A percentile compares a stretch with the other conserved stretches of the same genome.
These are phyloP conservation scores for Nitzschia sp. DNA, from an alignment of 108 stramenopile genomes.

Conservation along the genomic window DNA sequence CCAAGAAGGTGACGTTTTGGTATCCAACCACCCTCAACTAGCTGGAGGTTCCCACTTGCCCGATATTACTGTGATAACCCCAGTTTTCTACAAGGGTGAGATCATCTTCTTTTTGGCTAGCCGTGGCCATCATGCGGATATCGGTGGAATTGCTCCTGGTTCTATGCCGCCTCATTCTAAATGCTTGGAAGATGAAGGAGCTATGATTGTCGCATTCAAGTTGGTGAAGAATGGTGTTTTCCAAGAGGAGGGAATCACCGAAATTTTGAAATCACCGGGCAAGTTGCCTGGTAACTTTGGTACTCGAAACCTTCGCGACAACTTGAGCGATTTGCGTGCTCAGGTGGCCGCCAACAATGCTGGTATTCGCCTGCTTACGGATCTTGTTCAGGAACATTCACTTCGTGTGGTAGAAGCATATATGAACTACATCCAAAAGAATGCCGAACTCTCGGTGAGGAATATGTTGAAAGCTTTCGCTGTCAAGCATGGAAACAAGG, in stretches of 20 bases:
- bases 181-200: slow-evolving; percentile 91
- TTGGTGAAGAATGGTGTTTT: slow-evolving; percentile 90
- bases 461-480: slow-evolving; percentile 87
- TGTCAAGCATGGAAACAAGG: slow-evolving; percentile 49
- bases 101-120: slow-evolving; percentile 95
- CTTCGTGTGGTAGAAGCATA: slow-evolving; percentile 88
- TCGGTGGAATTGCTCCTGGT: slow-evolving; percentile 91
- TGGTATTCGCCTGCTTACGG: slow-evolving; percentile 83
- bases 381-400: slow-evolving; percentile 87
- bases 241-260: slow-evolving; percentile 92
- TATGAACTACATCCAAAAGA: slow-evolving; percentile 96
- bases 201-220: slow-evolving; percentile 97
- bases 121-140: slow-evolving; percentile 96
- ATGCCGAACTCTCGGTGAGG: slow-evolving; percentile 93
- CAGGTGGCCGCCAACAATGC: slow-evolving; percentile 98
- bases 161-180: slow-evolving; percentile 90
- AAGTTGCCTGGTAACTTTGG: slow-evolving; percentile 77
- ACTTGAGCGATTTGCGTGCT: slow-evolving; percentile 92
- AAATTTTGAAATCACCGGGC: slow-evolving; percentile 85
- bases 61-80: slow-evolving; percentile 98
- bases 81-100: slow-evolving; percentile 86
- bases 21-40: slow-evolving; percentile 97
- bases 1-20: slow-evolving; percentile 93
- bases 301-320: slow-evolving; percentile 93
- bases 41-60: slow-evolving; percentile 93